Percentiles rank a stretch among this genome's conserved stretches.
Evolutionary conservation across 306 rosid species (phyloP).

Genomic region (Aeschynomene evenia): DNA sequence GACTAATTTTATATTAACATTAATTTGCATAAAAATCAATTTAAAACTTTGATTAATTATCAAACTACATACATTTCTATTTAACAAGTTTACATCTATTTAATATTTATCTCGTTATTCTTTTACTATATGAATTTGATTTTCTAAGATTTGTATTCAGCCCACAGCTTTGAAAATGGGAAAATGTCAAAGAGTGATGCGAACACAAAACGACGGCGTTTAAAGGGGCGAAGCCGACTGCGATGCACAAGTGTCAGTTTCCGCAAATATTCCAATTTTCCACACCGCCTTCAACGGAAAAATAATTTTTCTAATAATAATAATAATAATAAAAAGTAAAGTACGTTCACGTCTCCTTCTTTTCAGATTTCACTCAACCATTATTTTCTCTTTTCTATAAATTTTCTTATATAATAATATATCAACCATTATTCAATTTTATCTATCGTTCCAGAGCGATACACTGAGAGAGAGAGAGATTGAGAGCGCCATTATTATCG

Average conservation of each 20-base stretch:
- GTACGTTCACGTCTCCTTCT: slow-evolving; percentile 23
- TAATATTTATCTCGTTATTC: too few species aligned
- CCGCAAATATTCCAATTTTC: background rate
- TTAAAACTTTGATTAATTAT: too few species aligned
- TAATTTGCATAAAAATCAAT: too few species aligned
- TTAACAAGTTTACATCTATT: too few species aligned
- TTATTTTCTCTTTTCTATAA: background rate
- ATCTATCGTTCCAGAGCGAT: background rate
- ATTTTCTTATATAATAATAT: background rate
- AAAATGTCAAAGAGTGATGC: background rate
- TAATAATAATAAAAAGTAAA: background rate
- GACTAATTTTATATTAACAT: too few species aligned
- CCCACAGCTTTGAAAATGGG: background rate
- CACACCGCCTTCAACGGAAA: slow-evolving; percentile 44
- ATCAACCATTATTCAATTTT: background rate
- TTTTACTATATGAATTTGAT: too few species aligned
- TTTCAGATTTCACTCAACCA: slow-evolving; percentile 12
- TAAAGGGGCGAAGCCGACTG: background rate
- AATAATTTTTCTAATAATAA: too few species aligned
- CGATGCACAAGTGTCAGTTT: slow-evolving; percentile 10
- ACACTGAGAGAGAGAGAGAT: background rate
- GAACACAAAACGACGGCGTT: slow-evolving; percentile 21
- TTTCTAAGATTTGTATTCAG: background rate
- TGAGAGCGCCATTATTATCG: background rate
- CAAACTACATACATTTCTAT: too few species aligned